Evolutionary conservation across 768 basidiomycete genomes (phyloP).

Genomic region (Asterophora parasitica): DNA sequence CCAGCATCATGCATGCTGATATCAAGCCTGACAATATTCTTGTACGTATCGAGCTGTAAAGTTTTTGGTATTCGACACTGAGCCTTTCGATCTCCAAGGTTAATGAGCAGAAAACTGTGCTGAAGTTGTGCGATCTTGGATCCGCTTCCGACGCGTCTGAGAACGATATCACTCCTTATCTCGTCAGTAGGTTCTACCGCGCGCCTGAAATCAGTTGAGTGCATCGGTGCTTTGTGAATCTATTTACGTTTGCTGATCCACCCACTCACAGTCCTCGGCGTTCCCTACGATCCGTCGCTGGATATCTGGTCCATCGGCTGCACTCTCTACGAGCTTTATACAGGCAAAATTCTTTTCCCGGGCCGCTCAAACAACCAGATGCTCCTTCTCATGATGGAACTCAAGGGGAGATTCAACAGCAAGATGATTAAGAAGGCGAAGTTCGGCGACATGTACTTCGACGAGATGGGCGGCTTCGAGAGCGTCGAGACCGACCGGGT

Average conservation of each 20-base stretch:
- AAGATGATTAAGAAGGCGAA: constrained; percentile 94
- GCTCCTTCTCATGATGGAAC: constrained; percentile 96
- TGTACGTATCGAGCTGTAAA: constrained; percentile 40
- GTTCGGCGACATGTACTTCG: constrained; percentile 91
- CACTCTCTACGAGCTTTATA: constrained; percentile 93
- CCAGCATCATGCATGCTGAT: constrained; percentile 95
- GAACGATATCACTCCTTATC: constrained; percentile 96
- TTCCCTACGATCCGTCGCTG: constrained; percentile 89
- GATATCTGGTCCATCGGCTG: constrained; percentile 98
- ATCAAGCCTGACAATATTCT: constrained; percentile 98
- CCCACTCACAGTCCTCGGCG: constrained; percentile 71
- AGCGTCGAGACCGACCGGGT: constrained; percentile 81
- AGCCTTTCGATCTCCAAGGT: constrained; percentile 47
- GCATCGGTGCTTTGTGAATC: background rate
- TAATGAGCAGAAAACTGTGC: constrained; percentile 86
- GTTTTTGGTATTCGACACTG: background rate
- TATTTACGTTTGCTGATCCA: constrained; percentile 5
- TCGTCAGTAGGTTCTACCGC: constrained; percentile 96
- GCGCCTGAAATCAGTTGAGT: constrained; percentile 95
- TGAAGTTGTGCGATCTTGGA: constrained; percentile 97
- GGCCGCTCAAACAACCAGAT: constrained; percentile 97
- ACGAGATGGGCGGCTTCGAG: constrained; percentile 85
- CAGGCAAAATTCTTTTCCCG: constrained; percentile 96
- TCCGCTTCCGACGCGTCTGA: constrained; percentile 93
- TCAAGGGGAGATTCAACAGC: constrained; percentile 89